phyloP scores from a whole-genome alignment of 441 rosid species.

The Adansonia rubrostipa region DNA sequence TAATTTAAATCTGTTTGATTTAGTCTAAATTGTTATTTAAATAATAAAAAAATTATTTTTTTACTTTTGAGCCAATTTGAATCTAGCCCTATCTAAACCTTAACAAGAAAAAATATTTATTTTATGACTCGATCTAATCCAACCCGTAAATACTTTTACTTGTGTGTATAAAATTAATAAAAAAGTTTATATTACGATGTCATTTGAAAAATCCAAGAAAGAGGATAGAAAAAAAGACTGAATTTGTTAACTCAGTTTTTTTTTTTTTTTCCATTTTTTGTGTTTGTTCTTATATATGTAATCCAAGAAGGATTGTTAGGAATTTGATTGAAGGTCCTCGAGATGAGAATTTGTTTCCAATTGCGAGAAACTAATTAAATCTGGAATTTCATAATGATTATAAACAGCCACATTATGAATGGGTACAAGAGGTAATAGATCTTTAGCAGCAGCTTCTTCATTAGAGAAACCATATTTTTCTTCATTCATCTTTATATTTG shows the following conservation, averaged over 20 bases:
- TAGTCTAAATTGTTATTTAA: no score
- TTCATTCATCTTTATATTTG: conserved; percentile 31
- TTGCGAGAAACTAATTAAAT: conserved; percentile 65
- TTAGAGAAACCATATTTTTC: neutral
- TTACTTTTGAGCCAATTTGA: no score
- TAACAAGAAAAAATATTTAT: no score
- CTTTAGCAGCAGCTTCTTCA: conserved; percentile 19
- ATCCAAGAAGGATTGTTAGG: neutral
- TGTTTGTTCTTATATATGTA: neutral
- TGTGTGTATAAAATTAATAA: neutral
- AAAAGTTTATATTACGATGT: neutral
- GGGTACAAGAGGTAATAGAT: conserved; percentile 28
- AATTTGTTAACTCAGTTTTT: neutral
- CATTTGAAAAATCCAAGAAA: neutral
- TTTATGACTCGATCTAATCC: no score
- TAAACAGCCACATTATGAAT: neutral
- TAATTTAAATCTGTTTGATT: no score
- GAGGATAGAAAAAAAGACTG: neutral
- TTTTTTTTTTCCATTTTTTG: neutral
- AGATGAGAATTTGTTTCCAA: neutral
- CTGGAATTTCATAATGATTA: conserved; percentile 51
- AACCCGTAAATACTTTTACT: no score
- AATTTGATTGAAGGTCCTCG: neutral
- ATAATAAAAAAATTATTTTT: no score
- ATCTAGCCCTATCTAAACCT: no score